These are phyloP conservation scores for Pholiota microspora DNA, from an alignment of 768 basidiomycete species.

Conservation along the genomic window DNA sequence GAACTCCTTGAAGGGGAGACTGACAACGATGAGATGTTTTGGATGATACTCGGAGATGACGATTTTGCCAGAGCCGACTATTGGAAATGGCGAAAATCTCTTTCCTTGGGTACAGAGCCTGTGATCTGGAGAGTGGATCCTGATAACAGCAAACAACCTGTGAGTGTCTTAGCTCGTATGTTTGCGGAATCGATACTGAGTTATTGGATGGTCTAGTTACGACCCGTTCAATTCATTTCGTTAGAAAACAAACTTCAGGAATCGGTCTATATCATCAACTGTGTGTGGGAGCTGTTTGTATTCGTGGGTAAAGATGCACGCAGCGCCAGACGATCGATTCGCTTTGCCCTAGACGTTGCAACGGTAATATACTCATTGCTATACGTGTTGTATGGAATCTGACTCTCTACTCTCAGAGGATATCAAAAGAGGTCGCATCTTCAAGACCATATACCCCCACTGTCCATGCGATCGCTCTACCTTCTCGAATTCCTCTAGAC, in stretches of 20 bases:
- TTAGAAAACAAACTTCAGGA: constrained; percentile 34
- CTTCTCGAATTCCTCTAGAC: constrained; percentile 73
- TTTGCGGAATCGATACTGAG: too few relatives aligned
- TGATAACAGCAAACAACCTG: constrained; percentile 31
- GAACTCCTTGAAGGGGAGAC: constrained; percentile 67
- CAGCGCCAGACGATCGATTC: constrained; percentile 55
- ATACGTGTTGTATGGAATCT: background rate
- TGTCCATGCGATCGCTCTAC: constrained; percentile 70
- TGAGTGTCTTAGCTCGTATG: constrained; percentile 27
- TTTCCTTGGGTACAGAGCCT: constrained; percentile 39
- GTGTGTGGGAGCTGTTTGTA: constrained; percentile 78
- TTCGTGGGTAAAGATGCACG: constrained; percentile 69
- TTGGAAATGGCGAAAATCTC: constrained; percentile 67
- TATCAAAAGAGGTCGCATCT: constrained; percentile 46
- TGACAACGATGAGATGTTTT: constrained; percentile 77
- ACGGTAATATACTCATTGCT: constrained; percentile 37
- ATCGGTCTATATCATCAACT: constrained; percentile 68
- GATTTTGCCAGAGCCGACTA: constrained; percentile 78
- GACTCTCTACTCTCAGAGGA: constrained; percentile 31
- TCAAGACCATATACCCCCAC: constrained; percentile 69
- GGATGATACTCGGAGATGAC: constrained; percentile 80
- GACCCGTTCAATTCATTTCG: constrained; percentile 40
- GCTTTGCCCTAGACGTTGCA: constrained; percentile 56
- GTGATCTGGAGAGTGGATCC: constrained; percentile 60
- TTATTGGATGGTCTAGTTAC: constrained; percentile 48